phyloP scores from a whole-genome alignment of 208 protist species.

The Kentomonas sorsogonicus region DNA sequence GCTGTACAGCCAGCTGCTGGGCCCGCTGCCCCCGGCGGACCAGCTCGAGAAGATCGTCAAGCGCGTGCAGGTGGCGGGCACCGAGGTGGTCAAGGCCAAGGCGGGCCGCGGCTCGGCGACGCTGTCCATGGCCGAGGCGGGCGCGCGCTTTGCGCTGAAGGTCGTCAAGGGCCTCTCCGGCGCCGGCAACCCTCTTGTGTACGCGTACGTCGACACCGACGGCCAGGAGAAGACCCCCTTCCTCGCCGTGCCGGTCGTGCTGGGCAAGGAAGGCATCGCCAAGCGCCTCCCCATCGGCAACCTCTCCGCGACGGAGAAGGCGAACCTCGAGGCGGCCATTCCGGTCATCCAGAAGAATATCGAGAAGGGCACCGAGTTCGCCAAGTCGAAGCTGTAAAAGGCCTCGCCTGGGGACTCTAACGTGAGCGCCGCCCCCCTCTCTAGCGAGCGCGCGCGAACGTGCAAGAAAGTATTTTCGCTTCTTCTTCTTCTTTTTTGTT shows the following conservation, averaged over 20 bases:
- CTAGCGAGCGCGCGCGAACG: too few species aligned
- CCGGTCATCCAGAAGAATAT: slow-evolving; percentile 75
- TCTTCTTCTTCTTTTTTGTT: too few species aligned
- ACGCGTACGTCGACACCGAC: slow-evolving; percentile 81
- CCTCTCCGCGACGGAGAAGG: slow-evolving; percentile 37
- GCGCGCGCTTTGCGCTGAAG: slow-evolving; percentile 64
- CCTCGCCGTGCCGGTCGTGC: slow-evolving; percentile 70
- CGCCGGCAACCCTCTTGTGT: slow-evolving; percentile 54
- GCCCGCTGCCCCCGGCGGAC: slow-evolving; percentile 42
- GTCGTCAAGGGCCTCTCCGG: slow-evolving; percentile 70
- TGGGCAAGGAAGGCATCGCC: slow-evolving; percentile 73
- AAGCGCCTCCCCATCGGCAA: slow-evolving; percentile 67
- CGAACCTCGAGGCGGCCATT: slow-evolving; percentile 29
- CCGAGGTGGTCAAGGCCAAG: slow-evolving; percentile 96
- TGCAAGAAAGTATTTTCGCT: too few species aligned
- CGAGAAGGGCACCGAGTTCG: slow-evolving; percentile 59
- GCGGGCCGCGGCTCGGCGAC: slow-evolving; percentile 93
- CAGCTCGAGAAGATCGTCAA: slow-evolving; percentile 64
- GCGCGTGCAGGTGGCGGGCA: slow-evolving; percentile 92
- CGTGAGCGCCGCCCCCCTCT: not conserved
- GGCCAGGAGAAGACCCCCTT: slow-evolving; percentile 53
- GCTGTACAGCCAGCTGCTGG: slow-evolving; percentile 78
- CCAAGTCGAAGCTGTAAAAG: slow-evolving; percentile 74
- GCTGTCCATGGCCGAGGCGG: slow-evolving; percentile 95
- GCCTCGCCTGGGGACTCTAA: too few species aligned